phyloP scores from a whole-genome alignment of 495 filamentous ascomycete genomes.

The Xylaria curta region DNA sequence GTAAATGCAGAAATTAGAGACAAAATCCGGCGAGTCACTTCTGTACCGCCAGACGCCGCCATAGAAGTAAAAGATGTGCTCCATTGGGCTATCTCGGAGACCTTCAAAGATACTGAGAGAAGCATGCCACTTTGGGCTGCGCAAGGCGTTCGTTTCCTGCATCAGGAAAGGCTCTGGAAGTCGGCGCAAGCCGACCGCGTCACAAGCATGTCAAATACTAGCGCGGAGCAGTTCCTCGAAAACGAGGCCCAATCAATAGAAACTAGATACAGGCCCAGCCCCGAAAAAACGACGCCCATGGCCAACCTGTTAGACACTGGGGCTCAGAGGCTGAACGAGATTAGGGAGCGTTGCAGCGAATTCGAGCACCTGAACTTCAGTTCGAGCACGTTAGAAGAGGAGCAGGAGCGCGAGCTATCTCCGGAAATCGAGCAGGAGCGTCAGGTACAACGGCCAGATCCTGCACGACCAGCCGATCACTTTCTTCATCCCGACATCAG shows the following conservation, averaged over 20 bases:
- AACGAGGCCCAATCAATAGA: conserved; percentile 37
- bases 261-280: conserved; percentile 28
- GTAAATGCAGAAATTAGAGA: conserved; percentile 58
- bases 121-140: conserved; percentile 65
- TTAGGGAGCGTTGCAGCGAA: conserved; percentile 49
- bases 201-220: conserved; percentile 28
- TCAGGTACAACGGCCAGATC: conserved; percentile 57
- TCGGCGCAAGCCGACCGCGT: conserved; percentile 9
- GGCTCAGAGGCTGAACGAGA: conserved; percentile 32
- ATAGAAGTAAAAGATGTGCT: conserved; percentile 60
- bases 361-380: conserved; percentile 47
- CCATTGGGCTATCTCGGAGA: conserved; percentile 64
- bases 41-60: not conserved
- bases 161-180: conserved; percentile 42
- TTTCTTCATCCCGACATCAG: conserved; percentile 54
- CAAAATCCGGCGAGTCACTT: conserved; percentile 39
- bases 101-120: conserved; percentile 53
- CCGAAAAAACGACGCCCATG: not conserved
- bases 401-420: conserved; percentile 72
- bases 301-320: not conserved
- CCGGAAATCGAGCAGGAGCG: conserved; percentile 67
- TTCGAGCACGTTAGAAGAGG: conserved; percentile 62
- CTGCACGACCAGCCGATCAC: conserved; percentile 47
- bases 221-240: conserved; percentile 54
- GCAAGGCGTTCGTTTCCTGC: conserved; percentile 60